These are phyloP conservation scores for Hypoxylon sp. DNA, from an alignment of 2,329 filamentous ascomycete genomes.

Conservation along the genomic window DNA sequence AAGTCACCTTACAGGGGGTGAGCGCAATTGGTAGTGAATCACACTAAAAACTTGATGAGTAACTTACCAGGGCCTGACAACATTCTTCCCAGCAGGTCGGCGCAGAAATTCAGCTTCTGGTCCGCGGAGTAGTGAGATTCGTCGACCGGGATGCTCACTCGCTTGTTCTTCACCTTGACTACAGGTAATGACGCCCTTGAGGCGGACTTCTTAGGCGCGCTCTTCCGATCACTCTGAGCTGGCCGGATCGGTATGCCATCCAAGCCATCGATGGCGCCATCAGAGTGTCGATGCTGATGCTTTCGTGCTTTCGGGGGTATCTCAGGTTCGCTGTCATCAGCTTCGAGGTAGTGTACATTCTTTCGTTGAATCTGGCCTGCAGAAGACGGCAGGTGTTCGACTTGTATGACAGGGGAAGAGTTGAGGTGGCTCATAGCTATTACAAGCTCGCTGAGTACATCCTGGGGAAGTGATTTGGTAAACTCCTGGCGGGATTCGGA, in stretches of 20 bases:
- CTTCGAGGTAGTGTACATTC: conserved; percentile 63
- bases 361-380: conserved; percentile 52
- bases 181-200: conserved; percentile 49
- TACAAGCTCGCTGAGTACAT: conserved; percentile 72
- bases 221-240: conserved; percentile 34
- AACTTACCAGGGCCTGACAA: conserved; percentile 68
- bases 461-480: conserved; percentile 70
- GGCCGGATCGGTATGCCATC: conserved; percentile 47
- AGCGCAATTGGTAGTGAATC: not conserved
- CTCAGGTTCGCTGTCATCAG: conserved; percentile 57
- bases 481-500: conserved; percentile 68
- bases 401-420: conserved; percentile 51
- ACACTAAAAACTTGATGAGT: not conserved
- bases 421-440: conserved; percentile 70
- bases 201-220: conserved; percentile 47
- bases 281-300: conserved; percentile 51
- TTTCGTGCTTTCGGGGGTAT: conserved; percentile 48
- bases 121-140: conserved; percentile 52
- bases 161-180: conserved; percentile 48
- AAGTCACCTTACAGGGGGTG: not conserved
- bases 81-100: conserved; percentile 69
- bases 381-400: conserved; percentile 42
- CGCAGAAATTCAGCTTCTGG: conserved; percentile 68
- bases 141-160: conserved; percentile 44
- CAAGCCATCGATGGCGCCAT: conserved; percentile 34